phyloP scores from a whole-genome alignment of 2,329 filamentous ascomycete genomes.

The Truncatella angustata region DNA sequence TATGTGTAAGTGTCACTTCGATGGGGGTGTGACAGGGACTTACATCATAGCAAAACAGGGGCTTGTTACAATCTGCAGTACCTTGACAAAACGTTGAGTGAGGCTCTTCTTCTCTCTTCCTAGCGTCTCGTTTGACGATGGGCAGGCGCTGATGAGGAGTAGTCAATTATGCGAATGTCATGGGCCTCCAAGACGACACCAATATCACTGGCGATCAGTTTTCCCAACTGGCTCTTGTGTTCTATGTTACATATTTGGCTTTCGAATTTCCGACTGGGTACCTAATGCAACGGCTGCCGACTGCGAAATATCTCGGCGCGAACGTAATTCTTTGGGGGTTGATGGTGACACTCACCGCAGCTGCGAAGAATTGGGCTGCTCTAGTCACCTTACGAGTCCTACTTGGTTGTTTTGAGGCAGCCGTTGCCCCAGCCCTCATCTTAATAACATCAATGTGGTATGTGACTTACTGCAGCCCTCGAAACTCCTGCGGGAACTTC shows the following conservation, averaged over 20 bases:
- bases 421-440: slow-evolving; percentile 52
- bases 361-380: slow-evolving; percentile 47
- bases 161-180: slow-evolving; percentile 31
- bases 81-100: slow-evolving; percentile 28
- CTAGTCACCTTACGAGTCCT: slow-evolving; percentile 48
- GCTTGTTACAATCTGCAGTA: slow-evolving; percentile 29
- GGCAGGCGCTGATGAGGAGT: not conserved
- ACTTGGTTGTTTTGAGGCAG: slow-evolving; percentile 52
- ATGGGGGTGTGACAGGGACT: not conserved
- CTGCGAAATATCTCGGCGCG: slow-evolving; percentile 49
- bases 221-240: slow-evolving; percentile 28
- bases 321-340: slow-evolving; percentile 45
- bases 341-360: slow-evolving; percentile 45
- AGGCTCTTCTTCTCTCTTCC: not conserved
- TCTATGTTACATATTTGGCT: slow-evolving; percentile 30
- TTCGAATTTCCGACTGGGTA: slow-evolving; percentile 37
- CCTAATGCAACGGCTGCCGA: slow-evolving; percentile 51
- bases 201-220: slow-evolving; percentile 26
- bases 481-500: too few species aligned
- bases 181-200: slow-evolving; percentile 28
- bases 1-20: slow-evolving; percentile 20
- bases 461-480: too few species aligned
- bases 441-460: slow-evolving; percentile 56
- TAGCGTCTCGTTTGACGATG: not conserved
- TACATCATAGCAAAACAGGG: slow-evolving; percentile 14